These are phyloP conservation scores for Fraxinus americana DNA, from an alignment of 257 asterid species.

Conservation along the genomic window DNA sequence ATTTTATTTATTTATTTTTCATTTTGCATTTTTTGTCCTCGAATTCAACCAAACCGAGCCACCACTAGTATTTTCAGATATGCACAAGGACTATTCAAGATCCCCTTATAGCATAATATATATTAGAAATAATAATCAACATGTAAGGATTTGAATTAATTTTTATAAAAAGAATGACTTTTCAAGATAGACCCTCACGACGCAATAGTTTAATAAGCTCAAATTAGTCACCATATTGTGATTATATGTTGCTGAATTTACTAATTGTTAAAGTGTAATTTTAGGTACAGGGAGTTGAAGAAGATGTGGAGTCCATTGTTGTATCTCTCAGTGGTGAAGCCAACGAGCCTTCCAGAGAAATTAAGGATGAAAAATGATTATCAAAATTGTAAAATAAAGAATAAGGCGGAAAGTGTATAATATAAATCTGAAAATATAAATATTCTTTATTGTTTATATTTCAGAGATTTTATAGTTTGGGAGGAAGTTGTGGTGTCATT, in stretches of 20 bases:
- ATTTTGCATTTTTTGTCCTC: too few relatives aligned
- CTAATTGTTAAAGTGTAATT: neutral
- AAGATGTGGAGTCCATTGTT: constrained; percentile 37
- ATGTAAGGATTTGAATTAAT: too few relatives aligned
- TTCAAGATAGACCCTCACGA: too few relatives aligned
- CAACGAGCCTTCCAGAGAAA: neutral
- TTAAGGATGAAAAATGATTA: neutral
- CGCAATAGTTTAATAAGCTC: too few relatives aligned
- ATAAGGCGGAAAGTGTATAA: neutral
- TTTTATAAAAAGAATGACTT: too few relatives aligned
- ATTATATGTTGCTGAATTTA: neutral
- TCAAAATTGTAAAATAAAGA: neutral
- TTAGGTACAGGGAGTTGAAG: constrained; percentile 56
- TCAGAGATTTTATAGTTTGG: neutral
- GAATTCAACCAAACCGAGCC: too few relatives aligned
- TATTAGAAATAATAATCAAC: too few relatives aligned
- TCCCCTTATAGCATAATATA: too few relatives aligned
- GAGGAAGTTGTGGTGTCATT: neutral
- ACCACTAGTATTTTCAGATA: too few relatives aligned
- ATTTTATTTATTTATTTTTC: too few relatives aligned
- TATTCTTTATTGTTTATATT: neutral
- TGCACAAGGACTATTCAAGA: too few relatives aligned
- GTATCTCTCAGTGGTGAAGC: constrained; percentile 23
- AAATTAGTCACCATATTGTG: too few relatives aligned
- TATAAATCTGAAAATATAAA: neutral